Evolutionary conservation across 2,329 filamentous ascomycete genomes (phyloP), one percentile per base, ranked within the genome.

Genomic region (Aspergillus neotritici): DNA sequence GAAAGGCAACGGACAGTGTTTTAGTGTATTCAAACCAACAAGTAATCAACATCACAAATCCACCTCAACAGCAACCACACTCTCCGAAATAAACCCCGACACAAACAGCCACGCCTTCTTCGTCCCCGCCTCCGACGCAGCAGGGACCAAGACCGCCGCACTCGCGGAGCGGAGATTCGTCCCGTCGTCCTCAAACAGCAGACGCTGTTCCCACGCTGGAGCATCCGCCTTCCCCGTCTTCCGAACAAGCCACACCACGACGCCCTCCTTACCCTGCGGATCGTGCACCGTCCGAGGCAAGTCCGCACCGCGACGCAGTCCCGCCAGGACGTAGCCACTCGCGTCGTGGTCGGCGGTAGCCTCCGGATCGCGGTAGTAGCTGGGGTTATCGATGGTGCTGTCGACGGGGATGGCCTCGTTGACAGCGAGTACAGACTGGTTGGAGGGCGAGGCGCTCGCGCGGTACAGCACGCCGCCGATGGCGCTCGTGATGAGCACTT

Each of bases 171-270:
- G 65, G 17, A 82, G 62, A 12, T 63, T 64, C 0, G 56, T 62
- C 1, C 79, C 76, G 38, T 82, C 77, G 48, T 83, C 80, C 34
- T 78, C 69, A 45, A 82, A 81, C 0, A 83, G 36, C 2, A 79
- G 38, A n/a, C 58, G 64, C 14, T 65, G 71, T 38, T 71, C 64
- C 70, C 72, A 77, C 3, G 38, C 48, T n/a, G n/a, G n/a, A 2
- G 31, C 45, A 12, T 32, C n/a, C 1, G 28, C 43, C 14, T 36
- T 40, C 3, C 36, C 43, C 7, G n/a, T 43, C 15, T 30, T 65
- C n/a, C 41, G 51, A 11, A 61, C 49, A 48, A 63, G 69, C 70
- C 71, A 79, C 0, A 81, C 74, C 46, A 75, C 65, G 4, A 65
- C 55, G 5, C 69, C 60, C n/a, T 75, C 68, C 11, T 57, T 62